phyloP scores from a whole-genome alignment of 352 stramenopile genomes.

The Phytophthora boehmeriae region DNA sequence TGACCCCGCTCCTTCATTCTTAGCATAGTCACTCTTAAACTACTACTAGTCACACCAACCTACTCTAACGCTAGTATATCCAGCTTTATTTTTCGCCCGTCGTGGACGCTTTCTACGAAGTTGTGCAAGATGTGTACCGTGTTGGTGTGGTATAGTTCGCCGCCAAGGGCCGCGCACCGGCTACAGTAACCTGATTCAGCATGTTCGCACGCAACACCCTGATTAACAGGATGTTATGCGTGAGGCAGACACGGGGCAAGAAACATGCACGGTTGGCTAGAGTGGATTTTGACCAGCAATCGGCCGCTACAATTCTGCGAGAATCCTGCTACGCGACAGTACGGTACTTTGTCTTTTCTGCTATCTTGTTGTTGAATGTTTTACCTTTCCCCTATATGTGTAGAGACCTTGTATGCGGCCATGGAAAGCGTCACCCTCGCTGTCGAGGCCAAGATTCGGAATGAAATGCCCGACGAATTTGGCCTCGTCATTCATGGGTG shows the following conservation, averaged over 20 bases:
- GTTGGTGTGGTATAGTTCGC: not conserved
- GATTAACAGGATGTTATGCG: not conserved
- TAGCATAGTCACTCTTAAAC: no score
- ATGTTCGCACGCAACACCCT: not conserved
- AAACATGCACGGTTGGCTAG: not conserved
- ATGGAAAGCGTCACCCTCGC: not conserved
- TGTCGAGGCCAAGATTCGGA: not conserved
- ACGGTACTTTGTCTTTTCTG: not conserved
- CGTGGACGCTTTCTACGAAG: not conserved
- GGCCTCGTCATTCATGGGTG: constrained; percentile 3
- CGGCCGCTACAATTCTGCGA: not conserved
- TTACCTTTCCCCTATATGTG: not conserved
- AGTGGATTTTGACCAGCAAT: not conserved
- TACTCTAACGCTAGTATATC: not conserved
- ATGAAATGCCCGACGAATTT: constrained; percentile 1
- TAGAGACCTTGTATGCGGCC: not conserved
- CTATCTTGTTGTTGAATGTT: no score
- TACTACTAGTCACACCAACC: no score
- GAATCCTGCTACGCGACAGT: not conserved
- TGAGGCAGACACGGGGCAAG: not conserved
- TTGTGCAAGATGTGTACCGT: not conserved
- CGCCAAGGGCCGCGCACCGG: not conserved
- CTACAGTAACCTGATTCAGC: not conserved
- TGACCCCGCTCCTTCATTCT: no score
- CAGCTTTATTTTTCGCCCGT: not conserved